Evolutionary conservation across 2,329 filamentous ascomycete genomes (phyloP).

Genomic region (Arthrobotrys sphaeroides): DNA sequence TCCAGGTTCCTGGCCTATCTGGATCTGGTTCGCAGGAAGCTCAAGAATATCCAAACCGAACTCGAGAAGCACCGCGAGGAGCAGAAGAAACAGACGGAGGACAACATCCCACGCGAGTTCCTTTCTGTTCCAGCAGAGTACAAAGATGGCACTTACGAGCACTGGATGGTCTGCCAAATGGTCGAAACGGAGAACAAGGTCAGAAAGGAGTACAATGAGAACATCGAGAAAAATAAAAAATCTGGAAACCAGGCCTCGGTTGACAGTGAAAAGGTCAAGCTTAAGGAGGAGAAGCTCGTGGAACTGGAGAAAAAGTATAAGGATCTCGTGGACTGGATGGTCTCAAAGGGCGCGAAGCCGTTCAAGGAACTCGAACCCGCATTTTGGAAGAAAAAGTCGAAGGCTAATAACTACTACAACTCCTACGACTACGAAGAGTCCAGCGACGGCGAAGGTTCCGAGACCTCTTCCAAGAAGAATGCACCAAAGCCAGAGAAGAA

Average conservation of each 20-base stretch:
- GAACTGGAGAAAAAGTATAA: slow-evolving; percentile 61
- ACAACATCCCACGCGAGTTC: slow-evolving; percentile 55
- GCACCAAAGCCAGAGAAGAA: slow-evolving; percentile 17
- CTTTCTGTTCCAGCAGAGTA: slow-evolving; percentile 27
- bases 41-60: not conserved
- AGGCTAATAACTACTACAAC: slow-evolving; percentile 35
- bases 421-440: slow-evolving; percentile 50
- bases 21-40: slow-evolving; percentile 24
- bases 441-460: slow-evolving; percentile 54
- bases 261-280: slow-evolving; percentile 54
- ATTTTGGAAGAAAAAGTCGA: slow-evolving; percentile 56
- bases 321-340: slow-evolving; percentile 49
- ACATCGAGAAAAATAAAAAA: slow-evolving; percentile 35
- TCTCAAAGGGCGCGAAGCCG: slow-evolving; percentile 70
- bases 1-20: slow-evolving; percentile 56
- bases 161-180: slow-evolving; percentile 60
- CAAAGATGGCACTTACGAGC: slow-evolving; percentile 37
- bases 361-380: slow-evolving; percentile 73
- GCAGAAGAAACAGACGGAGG: slow-evolving; percentile 60
- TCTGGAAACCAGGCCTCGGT: slow-evolving; percentile 54
- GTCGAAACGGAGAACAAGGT: slow-evolving; percentile 59
- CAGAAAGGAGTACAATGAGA: slow-evolving; percentile 56
- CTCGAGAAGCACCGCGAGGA: slow-evolving; percentile 57
- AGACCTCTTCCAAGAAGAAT: slow-evolving; percentile 55
- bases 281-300: slow-evolving; percentile 65